phyloP scores from a whole-genome alignment of 2,329 filamentous ascomycete genomes.

The Paraphaeosphaeria sporulosa region DNA sequence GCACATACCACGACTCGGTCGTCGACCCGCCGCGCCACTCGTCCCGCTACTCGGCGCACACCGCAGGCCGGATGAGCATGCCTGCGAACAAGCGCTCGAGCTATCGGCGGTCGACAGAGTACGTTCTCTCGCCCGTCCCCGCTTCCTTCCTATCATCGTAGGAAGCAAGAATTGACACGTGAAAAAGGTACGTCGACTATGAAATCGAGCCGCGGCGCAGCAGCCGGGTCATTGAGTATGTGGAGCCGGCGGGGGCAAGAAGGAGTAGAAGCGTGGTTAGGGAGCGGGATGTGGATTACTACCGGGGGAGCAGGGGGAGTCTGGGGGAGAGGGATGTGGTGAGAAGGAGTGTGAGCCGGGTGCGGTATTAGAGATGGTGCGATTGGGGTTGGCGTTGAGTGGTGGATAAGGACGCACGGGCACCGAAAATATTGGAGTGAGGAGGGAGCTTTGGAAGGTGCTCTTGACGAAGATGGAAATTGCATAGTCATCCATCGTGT shows the following conservation, averaged over 20 bases:
- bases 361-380: conserved; percentile 28
- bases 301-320: conserved; percentile 32
- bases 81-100: conserved; percentile 33
- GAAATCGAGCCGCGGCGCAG: conserved; percentile 14
- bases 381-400: too few species aligned
- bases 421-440: too few species aligned
- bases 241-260: conserved; percentile 32
- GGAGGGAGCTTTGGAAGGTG: too few species aligned
- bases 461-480: too few species aligned
- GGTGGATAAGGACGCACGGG: too few species aligned
- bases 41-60: conserved; percentile 43
- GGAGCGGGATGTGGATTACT: conserved; percentile 12
- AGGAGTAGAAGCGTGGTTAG: conserved; percentile 35
- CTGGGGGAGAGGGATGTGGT: conserved; percentile 29
- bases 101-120: conserved; percentile 31
- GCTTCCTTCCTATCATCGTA: too few species aligned
- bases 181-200: background rate
- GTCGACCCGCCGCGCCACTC: conserved; percentile 41
- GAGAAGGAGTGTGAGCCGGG: conserved; percentile 40
- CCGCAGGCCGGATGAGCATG: conserved; percentile 42
- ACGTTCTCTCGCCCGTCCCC: background rate
- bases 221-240: conserved; percentile 33
- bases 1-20: conserved; percentile 29
- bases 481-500: too few species aligned
- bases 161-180: too few species aligned